Evolutionary conservation across 2,329 filamentous ascomycete species (phyloP).

Genomic region (Coniochaeta ligniaria): DNA sequence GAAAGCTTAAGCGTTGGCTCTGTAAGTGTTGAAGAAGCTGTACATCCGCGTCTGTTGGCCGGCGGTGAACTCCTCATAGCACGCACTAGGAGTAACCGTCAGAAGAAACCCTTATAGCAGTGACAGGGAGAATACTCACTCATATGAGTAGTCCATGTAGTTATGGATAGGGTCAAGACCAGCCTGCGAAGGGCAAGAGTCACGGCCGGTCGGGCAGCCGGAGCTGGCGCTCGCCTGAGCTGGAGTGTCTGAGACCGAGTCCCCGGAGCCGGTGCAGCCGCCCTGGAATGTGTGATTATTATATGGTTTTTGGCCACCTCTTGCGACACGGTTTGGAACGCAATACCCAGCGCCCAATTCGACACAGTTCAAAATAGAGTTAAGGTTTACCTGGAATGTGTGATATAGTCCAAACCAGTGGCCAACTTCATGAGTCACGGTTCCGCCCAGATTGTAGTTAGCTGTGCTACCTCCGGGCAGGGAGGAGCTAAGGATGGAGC

Average conservation of each 20-base stretch:
- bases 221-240: slow-evolving; percentile 22
- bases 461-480: slow-evolving; percentile 20
- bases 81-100: slow-evolving; percentile 14
- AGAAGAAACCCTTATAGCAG: not conserved
- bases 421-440: slow-evolving; percentile 31
- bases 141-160: slow-evolving; percentile 30
- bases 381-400: slow-evolving; percentile 37
- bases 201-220: slow-evolving; percentile 28
- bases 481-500: slow-evolving; percentile 18
- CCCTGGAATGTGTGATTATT: slow-evolving; percentile 38
- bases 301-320: no score
- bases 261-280: slow-evolving; percentile 27
- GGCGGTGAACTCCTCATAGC: slow-evolving; percentile 30
- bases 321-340: no score
- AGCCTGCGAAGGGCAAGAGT: slow-evolving; percentile 20
- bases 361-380: no score
- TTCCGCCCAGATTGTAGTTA: slow-evolving; percentile 28
- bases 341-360: no score
- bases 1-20: slow-evolving; percentile 6
- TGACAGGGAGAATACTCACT: slow-evolving; percentile 11
- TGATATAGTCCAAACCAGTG: slow-evolving; percentile 38
- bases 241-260: slow-evolving; percentile 31
- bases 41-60: slow-evolving; percentile 26
- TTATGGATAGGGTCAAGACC: slow-evolving; percentile 27
- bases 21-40: slow-evolving; percentile 20